phyloP scores from a whole-genome alignment of 768 basidiomycete genomes.

The Guyanaporus albipodus region DNA sequence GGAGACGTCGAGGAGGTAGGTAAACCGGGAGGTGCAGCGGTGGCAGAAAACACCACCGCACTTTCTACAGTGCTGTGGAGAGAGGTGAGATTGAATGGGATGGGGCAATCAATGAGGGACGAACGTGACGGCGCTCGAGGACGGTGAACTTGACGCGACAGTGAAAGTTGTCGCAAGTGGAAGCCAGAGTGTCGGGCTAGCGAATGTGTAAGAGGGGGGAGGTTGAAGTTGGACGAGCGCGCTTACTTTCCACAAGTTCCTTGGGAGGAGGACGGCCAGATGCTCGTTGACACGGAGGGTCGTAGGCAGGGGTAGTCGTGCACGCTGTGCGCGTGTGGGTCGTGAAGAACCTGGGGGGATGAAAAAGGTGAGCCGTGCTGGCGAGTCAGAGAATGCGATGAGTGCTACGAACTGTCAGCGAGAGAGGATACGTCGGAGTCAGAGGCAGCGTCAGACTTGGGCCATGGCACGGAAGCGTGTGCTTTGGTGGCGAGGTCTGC shows the following conservation, averaged over 20 bases:
- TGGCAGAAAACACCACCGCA: slow-evolving; percentile 77
- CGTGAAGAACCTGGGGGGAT: slow-evolving; percentile 27
- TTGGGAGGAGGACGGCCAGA: slow-evolving; percentile 70
- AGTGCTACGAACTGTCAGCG: slow-evolving; percentile 17
- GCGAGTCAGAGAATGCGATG: neutral
- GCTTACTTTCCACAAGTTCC: slow-evolving; percentile 69
- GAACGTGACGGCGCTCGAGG: slow-evolving; percentile 71
- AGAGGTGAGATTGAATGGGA: slow-evolving; percentile 17
- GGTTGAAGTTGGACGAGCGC: neutral
- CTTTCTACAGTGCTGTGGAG: slow-evolving; percentile 71
- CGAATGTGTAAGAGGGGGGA: slow-evolving; percentile 14
- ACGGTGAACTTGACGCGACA: slow-evolving; percentile 64
- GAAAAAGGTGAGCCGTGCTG: neutral
- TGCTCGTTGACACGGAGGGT: slow-evolving; percentile 54
- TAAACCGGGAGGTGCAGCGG: slow-evolving; percentile 55
- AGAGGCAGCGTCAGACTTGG: slow-evolving; percentile 9
- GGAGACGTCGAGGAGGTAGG: slow-evolving; percentile 69
- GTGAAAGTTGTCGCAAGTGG: slow-evolving; percentile 68
- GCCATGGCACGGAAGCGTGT: slow-evolving; percentile 16
- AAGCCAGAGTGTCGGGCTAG: slow-evolving; percentile 59
- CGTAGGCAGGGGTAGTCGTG: slow-evolving; percentile 15
- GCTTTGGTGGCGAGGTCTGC: slow-evolving; percentile 28
- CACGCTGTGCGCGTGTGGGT: slow-evolving; percentile 14
- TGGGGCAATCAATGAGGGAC: slow-evolving; percentile 26
- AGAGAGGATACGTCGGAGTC: neutral